A percentile compares a stretch with the other conserved stretches of the same genome.
Evolutionary conservation across 1,284 basidiomycete species (phyloP).

Genomic region (Xerocomus amazonicus): DNA sequence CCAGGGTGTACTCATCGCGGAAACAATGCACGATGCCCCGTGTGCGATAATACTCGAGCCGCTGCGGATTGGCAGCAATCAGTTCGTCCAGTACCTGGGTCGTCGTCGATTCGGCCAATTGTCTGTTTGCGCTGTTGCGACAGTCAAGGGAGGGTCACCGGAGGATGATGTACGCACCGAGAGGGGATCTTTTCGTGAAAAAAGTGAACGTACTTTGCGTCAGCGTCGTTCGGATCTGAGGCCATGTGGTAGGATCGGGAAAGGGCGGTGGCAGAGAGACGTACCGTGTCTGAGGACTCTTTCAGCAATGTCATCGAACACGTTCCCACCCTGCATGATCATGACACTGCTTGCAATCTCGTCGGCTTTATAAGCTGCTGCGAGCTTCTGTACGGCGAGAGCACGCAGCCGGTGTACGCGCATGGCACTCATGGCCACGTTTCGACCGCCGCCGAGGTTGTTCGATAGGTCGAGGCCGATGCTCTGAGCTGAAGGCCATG

Average conservation of each 20-base stretch:
- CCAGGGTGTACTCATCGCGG: slow-evolving; percentile 71
- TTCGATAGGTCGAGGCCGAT: slow-evolving; percentile 53
- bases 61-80: slow-evolving; percentile 64
- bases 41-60: slow-evolving; percentile 76
- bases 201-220: slow-evolving; percentile 83
- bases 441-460: slow-evolving; percentile 55
- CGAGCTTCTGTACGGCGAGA: slow-evolving; percentile 77
- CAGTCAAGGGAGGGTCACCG: slow-evolving; percentile 14
- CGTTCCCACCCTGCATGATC: slow-evolving; percentile 86
- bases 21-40: slow-evolving; percentile 82
- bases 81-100: slow-evolving; percentile 71
- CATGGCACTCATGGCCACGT: slow-evolving; percentile 76
- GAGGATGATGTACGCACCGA: slow-evolving; percentile 46
- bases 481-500: slow-evolving; percentile 58
- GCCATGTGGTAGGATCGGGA: background rate
- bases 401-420: slow-evolving; percentile 71
- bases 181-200: slow-evolving; percentile 90
- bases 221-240: slow-evolving; percentile 67
- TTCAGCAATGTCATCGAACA: slow-evolving; percentile 82
- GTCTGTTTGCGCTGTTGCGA: slow-evolving; percentile 43
- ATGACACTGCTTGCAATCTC: slow-evolving; percentile 86
- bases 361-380: slow-evolving; percentile 75
- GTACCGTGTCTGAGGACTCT: slow-evolving; percentile 69
- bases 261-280: background rate
- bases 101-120: slow-evolving; percentile 75